Evolutionary conservation across 2,329 filamentous ascomycete genomes (phyloP), one percentile per base, ranked within the genome.

Genomic region (Beauveria scarabaeidicola): DNA sequence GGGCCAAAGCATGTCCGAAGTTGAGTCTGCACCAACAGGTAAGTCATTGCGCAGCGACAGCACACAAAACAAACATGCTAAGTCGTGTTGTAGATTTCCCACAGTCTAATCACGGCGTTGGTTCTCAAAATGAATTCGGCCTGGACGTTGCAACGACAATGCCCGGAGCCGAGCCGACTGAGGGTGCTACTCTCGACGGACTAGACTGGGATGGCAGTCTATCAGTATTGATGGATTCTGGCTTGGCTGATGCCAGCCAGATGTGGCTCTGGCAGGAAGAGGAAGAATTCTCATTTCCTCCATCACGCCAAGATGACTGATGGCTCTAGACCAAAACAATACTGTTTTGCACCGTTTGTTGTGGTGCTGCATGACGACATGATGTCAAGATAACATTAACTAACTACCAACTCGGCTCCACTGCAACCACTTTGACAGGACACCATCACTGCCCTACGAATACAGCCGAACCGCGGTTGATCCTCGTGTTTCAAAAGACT

Each of bases 261-360:
- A 36, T 61, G 36, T 61, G 54, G 55, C 32, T 61, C 5, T 61
- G 60, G 60, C 43, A 58, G n/a, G 19, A 59, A 9, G 43, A 48
- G 29, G 55, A 59, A 21, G 47, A 32, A 23, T 38, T 52, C 13
- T 5, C 40, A 21, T 58, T 36, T 36, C 40, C 48, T 47, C 40
- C 19, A 48, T 50, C 19, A 23, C n/a, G 17, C 15, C 17, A 44
- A 13, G 32, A 36, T 36, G 32, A 36, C 32, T 36, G 32, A 6
- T 15, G 11, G 32, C 32, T 36, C 32, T 36, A 36, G 32, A 36
- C 32, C 13, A 36, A 36, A 36, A 13, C 10, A 13, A 15, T 36
- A 36, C 13, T 36, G 11, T 36, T 36, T 11, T 36, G 32, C 32
- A 10, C 32, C 32, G 32, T 36, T 36, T 36, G 32, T 36, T 36